Conservation (phyloP, 345 rosid species). For the Gossypium stocksii region DNA sequence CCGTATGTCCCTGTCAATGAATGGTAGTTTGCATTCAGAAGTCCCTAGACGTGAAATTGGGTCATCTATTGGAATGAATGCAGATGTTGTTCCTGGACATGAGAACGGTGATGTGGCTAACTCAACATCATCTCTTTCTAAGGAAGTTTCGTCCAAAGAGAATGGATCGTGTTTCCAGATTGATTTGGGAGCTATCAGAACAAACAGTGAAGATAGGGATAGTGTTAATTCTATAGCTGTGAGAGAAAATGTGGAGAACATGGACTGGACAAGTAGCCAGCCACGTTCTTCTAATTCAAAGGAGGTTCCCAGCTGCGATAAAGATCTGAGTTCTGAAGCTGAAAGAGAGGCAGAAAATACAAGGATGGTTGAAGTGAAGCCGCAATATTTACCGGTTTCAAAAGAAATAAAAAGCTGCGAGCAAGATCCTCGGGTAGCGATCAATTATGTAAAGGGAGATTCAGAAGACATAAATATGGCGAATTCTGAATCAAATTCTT, state of each 20-base stretch:
- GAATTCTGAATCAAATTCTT: slow-evolving; percentile 8
- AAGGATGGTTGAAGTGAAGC: not conserved
- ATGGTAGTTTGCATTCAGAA: slow-evolving; percentile 25
- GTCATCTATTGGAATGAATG: slow-evolving; percentile 19
- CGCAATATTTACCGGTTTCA: not conserved
- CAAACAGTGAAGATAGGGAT: slow-evolving; percentile 8
- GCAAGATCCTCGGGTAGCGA: slow-evolving; percentile 10
- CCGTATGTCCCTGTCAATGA: slow-evolving; percentile 16
- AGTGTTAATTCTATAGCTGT: not conserved
- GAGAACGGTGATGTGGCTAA: slow-evolving; percentile 18
- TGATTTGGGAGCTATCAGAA: slow-evolving; percentile 14
- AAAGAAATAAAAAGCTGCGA: not conserved
- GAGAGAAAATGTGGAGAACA: slow-evolving; percentile 19
- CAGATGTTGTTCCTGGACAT: slow-evolving; percentile 10
- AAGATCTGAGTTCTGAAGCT: slow-evolving; percentile 13
- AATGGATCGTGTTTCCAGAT: slow-evolving; percentile 5
- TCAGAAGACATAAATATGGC: slow-evolving; percentile 1
- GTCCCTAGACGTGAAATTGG: slow-evolving; percentile 25
- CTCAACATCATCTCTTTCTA: slow-evolving; percentile 17
- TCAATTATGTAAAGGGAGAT: not conserved
- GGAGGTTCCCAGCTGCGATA: slow-evolving; percentile 9
- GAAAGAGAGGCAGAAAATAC: slow-evolving; percentile 2
- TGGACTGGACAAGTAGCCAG: not conserved
- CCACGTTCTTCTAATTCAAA: slow-evolving; percentile 12
- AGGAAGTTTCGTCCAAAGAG: slow-evolving; percentile 7